A percentile compares a stretch with the other conserved stretches of the same genome.
These are phyloP conservation scores for Ligustrum vulgare DNA, from an alignment of 257 asterid species.

Conservation along the genomic window DNA sequence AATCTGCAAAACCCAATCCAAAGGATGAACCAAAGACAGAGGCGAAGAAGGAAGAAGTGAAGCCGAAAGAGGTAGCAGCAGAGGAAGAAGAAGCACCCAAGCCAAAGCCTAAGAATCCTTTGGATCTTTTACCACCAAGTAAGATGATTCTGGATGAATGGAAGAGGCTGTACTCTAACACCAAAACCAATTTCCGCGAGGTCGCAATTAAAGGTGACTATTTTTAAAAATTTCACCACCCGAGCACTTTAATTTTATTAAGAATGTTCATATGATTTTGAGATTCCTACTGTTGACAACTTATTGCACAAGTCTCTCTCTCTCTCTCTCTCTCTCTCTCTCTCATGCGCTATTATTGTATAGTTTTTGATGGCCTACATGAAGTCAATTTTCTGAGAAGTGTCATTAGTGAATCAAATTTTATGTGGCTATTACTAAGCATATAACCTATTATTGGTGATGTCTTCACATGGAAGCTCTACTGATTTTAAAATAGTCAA, in stretches of 20 bases:
- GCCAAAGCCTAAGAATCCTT: constrained; percentile 89
- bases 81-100: constrained; percentile 82
- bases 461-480: not conserved
- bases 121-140: constrained; percentile 95
- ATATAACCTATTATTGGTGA: not conserved
- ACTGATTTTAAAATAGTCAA: not conserved
- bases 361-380: not conserved
- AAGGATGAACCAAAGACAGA: constrained; percentile 65
- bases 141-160: constrained; percentile 87
- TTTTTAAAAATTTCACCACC: not conserved
- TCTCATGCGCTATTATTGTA: too few species aligned
- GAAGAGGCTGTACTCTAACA: constrained; percentile 98
- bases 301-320: not conserved
- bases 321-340: not conserved
- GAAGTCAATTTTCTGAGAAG: too few species aligned
- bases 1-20: constrained; percentile 68
- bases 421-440: not conserved
- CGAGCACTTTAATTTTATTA: not conserved
- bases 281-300: not conserved
- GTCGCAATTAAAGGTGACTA: constrained; percentile 79
- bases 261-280: not conserved
- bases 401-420: too few species aligned
- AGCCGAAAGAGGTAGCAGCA: constrained; percentile 42
- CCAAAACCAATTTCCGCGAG: constrained; percentile 92
- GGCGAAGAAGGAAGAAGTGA: constrained; percentile 56